Evolutionary conservation across 148 eudicot species (phyloP), one percentile per base, ranked within the genome.

Genomic region (Agrostemma githago): DNA sequence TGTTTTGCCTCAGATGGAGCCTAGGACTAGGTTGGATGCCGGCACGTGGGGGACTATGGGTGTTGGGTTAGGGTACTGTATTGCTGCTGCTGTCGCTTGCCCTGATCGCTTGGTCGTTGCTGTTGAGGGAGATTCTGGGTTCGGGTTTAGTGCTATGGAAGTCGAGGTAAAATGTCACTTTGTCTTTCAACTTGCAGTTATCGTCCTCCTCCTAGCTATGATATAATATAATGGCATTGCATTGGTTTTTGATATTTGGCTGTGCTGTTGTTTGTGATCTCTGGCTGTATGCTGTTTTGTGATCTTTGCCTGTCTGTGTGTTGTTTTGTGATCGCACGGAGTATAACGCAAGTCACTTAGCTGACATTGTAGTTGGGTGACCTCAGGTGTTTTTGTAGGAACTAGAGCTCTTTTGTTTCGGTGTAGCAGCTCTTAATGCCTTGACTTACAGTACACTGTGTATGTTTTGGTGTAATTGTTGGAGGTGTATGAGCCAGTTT

Each of bases 1-100:
- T 0, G 99, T 95, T 43, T 80, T 95, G 88, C 82, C 85, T 74
- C 97, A 95, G 75, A 87, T 79, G 68, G 99, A 95, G 90, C 97
- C 99, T 21, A 82, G 99, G 87, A 95, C 97, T 59, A 89, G 99
- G 85, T 76, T 95, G 80, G 99, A 95, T 86, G 97, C 99, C 1
- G 99, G 99, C 72, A 95, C 99, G 5, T 95, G 99, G 99, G 99
- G 99, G 66, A 95, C 99, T 0, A 95, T 95, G 99, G 99, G 99
- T 15, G 99, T 95, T 67, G 99, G 99, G 59, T 82, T 95, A 38
- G 99, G 99, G 20, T 95, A 95, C 68, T 95, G 99, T 79, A 95
- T 95, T 85, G 99, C 99, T 19, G 99, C 99, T 64, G 97, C 99
- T 3, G 96, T 88, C 56, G 98, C 98, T 40, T 88, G 88, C n/a